Base-by-base conservation (phyloP, 176 grass and related monocot genomes). In the Puya raimondii region DNA sequence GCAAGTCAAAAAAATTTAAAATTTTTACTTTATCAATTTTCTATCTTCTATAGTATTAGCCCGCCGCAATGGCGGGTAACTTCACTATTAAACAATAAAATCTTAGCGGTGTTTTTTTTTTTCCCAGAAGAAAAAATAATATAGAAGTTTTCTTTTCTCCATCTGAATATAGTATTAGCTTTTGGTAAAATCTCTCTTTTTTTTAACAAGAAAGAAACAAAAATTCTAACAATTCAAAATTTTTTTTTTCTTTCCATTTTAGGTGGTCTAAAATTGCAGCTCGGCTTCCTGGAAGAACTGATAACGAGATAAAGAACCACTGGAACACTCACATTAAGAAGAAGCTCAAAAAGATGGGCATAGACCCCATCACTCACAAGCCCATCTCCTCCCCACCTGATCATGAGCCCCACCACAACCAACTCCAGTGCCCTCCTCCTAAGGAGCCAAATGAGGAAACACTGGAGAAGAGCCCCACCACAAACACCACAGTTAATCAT, bases 241-340 rank as follows among this genome's bases (percentile, higher is more conserved):
- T 10, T 21, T 59, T 16, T 3, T 11, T 61, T 26, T 26, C 25
- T 61, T 7, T 61, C 3, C 5, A 20, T 22, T 61, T 26, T 17
- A 96, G 91, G 78, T 96, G 91, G 91, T 96, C 91, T 2, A 96
- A 88, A 76, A 96, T 96, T 67, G 91, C 91, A 14, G 80, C 88
- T 21, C 85, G 77, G 2, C 80, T 96, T 47, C 91, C 91, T 1
- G 88, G 91, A 1, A 75, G 91, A 72, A 96, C 91, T 15, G 91
- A 96, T 68, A 96, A 96, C 73, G 91, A 96, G 71, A 96, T 96
- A 70, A 96, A 96, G 75, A 96, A 96, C 74, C 87, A 88, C 75
- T 96, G 91, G 91, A 91, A 96, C 80, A 91, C 88, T 10, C 88
- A 91, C 76, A 88, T 91, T 56, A 96, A 96, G 75, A 96, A 91